A percentile compares a stretch with the other conserved stretches of the same genome.
phyloP scores from a whole-genome alignment of 2,329 filamentous ascomycete genomes.

The Stylonectria norvegica region DNA sequence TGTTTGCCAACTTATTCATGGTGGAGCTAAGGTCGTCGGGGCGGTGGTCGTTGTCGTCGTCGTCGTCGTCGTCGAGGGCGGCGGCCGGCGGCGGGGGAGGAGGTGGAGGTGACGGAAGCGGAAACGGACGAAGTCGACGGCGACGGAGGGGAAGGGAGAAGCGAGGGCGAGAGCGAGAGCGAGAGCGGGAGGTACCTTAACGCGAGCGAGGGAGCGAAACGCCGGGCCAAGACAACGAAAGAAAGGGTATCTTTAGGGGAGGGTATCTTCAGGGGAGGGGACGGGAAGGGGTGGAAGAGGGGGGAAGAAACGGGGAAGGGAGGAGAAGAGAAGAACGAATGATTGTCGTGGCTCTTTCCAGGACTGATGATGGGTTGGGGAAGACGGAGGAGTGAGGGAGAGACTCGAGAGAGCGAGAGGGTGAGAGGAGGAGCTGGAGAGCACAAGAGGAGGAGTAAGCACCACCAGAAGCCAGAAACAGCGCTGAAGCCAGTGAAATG shows the following conservation, averaged over 20 bases:
- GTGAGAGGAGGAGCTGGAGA: constrained; percentile 10
- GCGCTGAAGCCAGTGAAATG: too few species aligned
- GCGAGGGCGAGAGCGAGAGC: constrained; percentile 13
- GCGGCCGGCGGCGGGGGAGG: constrained; percentile 27
- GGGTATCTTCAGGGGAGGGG: too few species aligned
- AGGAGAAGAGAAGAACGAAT: constrained; percentile 18
- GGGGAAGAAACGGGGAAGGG: constrained; percentile 20
- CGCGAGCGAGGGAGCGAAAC: constrained; percentile 15
- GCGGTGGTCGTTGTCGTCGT: constrained; percentile 14
- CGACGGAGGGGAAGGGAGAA: constrained; percentile 6
- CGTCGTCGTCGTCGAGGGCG: constrained; percentile 27
- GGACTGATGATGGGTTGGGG: constrained; percentile 25
- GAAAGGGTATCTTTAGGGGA: constrained; percentile 6
- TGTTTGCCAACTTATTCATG: constrained; percentile 70
- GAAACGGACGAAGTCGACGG: constrained; percentile 7
- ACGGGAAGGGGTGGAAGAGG: constrained; percentile 8
- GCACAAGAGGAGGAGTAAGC: constrained; percentile 1
- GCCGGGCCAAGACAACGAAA: constrained; percentile 16
- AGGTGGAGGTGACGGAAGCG: constrained; percentile 17
- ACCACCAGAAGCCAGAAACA: too few species aligned
- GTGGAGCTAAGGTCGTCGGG: constrained; percentile 35
- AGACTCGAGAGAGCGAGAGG: constrained; percentile 14
- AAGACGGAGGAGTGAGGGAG: constrained; percentile 18
- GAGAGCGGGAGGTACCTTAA: constrained; percentile 9
- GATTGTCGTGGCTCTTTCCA: constrained; percentile 29